phyloP scores from a whole-genome alignment of 1,139 yeast species.

The Blastobotrys proliferans region DNA sequence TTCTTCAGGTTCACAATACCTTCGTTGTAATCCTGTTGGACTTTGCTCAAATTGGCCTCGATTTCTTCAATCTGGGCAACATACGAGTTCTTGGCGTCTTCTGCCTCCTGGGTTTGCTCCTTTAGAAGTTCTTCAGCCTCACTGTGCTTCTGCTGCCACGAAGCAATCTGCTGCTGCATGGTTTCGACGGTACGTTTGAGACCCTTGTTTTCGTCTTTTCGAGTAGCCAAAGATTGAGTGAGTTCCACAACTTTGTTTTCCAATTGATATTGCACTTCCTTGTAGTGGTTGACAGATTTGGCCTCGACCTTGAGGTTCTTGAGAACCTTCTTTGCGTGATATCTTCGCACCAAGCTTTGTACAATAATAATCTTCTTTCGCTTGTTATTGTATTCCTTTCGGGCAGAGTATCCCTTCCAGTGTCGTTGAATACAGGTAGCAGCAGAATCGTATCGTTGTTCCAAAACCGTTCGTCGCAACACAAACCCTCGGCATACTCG shows the following conservation, averaged over 20 bases:
- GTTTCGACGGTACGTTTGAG: slow-evolving; percentile 58
- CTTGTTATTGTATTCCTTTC: slow-evolving; percentile 43
- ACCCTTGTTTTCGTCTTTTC: slow-evolving; percentile 75
- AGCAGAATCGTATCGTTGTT: slow-evolving; percentile 53
- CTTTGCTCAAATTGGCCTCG: slow-evolving; percentile 43
- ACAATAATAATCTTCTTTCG: slow-evolving; percentile 58
- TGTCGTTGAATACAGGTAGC: slow-evolving; percentile 68
- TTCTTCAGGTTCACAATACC: slow-evolving; percentile 63
- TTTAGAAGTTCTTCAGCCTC: slow-evolving; percentile 28
- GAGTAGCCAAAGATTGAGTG: slow-evolving; percentile 74
- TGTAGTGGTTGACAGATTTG: slow-evolving; percentile 81
- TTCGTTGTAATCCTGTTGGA: slow-evolving; percentile 53
- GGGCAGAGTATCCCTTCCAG: slow-evolving; percentile 55
- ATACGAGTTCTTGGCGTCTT: slow-evolving; percentile 52
- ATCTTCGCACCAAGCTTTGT: slow-evolving; percentile 77
- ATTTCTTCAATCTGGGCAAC: slow-evolving; percentile 48
- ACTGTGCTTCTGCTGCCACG: slow-evolving; percentile 33
- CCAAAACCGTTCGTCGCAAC: slow-evolving; percentile 48
- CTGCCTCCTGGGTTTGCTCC: slow-evolving; percentile 48
- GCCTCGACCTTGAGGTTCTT: slow-evolving; percentile 71
- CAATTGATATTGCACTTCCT: slow-evolving; percentile 86
- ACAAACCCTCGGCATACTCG: slow-evolving; percentile 62
- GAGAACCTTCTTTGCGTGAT: slow-evolving; percentile 64
- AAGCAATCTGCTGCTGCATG: slow-evolving; percentile 38
- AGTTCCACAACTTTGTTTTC: slow-evolving; percentile 95